Base-by-base conservation (phyloP, 2,329 filamentous ascomycete species). In the Penicillium sp. region DNA sequence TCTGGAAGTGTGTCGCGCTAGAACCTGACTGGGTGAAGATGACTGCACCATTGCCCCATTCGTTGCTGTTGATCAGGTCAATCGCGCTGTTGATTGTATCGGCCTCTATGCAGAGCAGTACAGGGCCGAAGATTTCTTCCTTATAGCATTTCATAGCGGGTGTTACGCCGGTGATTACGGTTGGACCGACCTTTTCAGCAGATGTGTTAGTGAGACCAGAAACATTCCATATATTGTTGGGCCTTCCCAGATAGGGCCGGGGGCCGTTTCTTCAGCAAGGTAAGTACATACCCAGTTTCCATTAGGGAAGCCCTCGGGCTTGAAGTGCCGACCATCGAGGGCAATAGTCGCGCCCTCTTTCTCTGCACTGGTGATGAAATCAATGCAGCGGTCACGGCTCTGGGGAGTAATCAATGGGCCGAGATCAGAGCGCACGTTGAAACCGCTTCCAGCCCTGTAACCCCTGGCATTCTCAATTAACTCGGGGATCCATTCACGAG, bases 101-200 rank as follows among this genome's bases (percentile, higher is more conserved):
- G 8, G 80, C 77, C 53, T 80, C 77, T 48, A 82, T 63, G 67
- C 79, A 82, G 53, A 83, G 78, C 34, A 83, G 75, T 10, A 83
- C 80, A 6, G 81, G 81, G 19, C 80, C 81, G 63, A 84, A 83
- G 64, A 84, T 82, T 57, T 84, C 81, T 64, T 82, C 79, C 8
- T 66, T 76, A 71, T 83, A 83, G 74, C 80, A 83, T 60, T 73
- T 75, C 80, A 83, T 83, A 64, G 81, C 74, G 4, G 77, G 76
- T 55, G 78, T 80, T 33, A 83, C 80, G 63, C 81, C 78, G 47
- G 79, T 73, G 63, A 83, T 82, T 61, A 84, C 77, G 29, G 81
- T 83, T 44, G 80, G 80, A 2, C 42, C 42, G 25, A 45, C 42
- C 42, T 45, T 6, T 30, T 19, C 2, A 29, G 2, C 29, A n/a